These are phyloP conservation scores for Aspergillus sp. DNA, from an alignment of 2,329 filamentous ascomycete genomes.

Conservation along the genomic window DNA sequence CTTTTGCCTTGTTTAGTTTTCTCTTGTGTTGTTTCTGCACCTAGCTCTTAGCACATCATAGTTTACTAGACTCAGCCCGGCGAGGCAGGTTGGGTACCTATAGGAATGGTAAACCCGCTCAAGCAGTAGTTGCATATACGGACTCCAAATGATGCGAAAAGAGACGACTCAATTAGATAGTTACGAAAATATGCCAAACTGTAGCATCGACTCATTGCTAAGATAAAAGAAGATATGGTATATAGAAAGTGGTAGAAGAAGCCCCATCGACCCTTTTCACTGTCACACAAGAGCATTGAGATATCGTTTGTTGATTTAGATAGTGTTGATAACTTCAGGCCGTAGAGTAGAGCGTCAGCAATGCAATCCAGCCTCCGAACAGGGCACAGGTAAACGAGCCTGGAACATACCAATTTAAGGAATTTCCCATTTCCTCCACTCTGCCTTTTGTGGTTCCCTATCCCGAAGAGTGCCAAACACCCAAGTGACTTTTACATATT, in stretches of 20 bases:
- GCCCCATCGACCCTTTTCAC: neutral
- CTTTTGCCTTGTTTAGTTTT: slow-evolving; percentile 1
- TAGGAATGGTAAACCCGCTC: neutral
- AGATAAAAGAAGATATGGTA: neutral
- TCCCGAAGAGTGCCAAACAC: neutral
- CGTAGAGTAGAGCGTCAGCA: neutral
- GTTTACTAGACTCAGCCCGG: neutral
- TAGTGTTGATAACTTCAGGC: neutral
- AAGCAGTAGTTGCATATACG: neutral
- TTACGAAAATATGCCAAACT: neutral
- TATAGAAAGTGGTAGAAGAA: neutral
- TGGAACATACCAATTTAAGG: slow-evolving; percentile 22
- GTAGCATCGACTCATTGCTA: neutral
- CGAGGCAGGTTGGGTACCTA: neutral
- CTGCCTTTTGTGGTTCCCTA: slow-evolving; percentile 21
- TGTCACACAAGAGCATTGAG: neutral
- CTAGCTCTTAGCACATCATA: neutral
- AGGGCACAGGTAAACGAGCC: neutral
- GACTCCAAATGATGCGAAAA: neutral
- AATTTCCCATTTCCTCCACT: slow-evolving; percentile 44
- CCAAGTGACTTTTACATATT: neutral
- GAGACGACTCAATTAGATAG: neutral
- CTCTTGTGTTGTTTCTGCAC: neutral
- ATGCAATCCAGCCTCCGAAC: neutral
- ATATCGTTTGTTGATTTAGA: neutral